These are phyloP conservation scores for Taphrina communis DNA, from an alignment of 1,139 yeast genomes.

Conservation along the genomic window DNA sequence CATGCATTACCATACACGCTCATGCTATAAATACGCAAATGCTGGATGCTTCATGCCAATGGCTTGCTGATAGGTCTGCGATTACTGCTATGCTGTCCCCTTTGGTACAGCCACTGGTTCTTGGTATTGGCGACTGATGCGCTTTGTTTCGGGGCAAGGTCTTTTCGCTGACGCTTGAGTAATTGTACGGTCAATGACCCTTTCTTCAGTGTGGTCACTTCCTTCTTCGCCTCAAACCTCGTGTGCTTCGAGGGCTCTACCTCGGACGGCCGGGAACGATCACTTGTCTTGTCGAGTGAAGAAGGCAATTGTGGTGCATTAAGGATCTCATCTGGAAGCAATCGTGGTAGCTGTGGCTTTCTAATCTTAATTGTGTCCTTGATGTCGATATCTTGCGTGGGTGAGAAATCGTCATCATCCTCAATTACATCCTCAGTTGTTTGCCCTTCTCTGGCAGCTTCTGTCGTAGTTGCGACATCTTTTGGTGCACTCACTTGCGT, in stretches of 20 bases:
- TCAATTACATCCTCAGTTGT: not conserved
- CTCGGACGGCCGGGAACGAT: not conserved
- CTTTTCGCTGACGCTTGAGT: slow-evolving; percentile 19
- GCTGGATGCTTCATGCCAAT: slow-evolving; percentile 12
- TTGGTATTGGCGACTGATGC: slow-evolving; percentile 34
- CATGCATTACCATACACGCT: not conserved
- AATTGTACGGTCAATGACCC: slow-evolving; percentile 18
- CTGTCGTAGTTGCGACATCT: not conserved
- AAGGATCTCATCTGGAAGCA: slow-evolving; percentile 34
- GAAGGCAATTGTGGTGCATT: slow-evolving; percentile 21
- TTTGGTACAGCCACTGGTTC: slow-evolving; percentile 32
- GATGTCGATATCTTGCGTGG: not conserved
- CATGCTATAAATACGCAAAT: not conserved
- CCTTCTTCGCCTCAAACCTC: slow-evolving; percentile 20
- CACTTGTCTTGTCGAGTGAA: not conserved
- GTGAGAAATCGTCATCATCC: not conserved
- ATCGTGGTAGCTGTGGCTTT: slow-evolving; percentile 16
- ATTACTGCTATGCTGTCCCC: slow-evolving; percentile 18
- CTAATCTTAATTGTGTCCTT: not conserved
- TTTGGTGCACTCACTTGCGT: not conserved
- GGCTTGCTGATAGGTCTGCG: slow-evolving; percentile 33
- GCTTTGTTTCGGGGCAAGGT: slow-evolving; percentile 26
- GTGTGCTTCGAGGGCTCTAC: slow-evolving; percentile 9
- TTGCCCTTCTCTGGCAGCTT: not conserved
- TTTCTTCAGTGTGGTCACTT: slow-evolving; percentile 9